Conservation (phyloP, 257 asterid species). For the Rauvolfia tetraphylla region DNA sequence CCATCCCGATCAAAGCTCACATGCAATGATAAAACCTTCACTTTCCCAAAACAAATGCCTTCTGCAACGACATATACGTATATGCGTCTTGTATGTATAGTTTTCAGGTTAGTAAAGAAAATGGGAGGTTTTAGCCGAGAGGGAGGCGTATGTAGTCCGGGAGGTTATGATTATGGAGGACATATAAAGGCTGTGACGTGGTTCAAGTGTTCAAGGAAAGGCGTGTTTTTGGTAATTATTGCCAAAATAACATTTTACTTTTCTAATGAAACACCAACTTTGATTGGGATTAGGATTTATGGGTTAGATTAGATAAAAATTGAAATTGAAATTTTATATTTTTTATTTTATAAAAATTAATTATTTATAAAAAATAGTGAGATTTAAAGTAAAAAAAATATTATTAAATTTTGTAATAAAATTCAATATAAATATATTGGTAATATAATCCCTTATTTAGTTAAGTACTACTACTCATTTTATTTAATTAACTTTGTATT, state of each 20-base stretch:
- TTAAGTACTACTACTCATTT: no score
- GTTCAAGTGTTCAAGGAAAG: background rate
- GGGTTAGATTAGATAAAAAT: no score
- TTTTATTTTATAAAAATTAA: no score
- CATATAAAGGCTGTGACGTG: background rate
- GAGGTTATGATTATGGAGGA: conserved; percentile 2
- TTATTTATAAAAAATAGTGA: no score
- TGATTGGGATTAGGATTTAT: no score
- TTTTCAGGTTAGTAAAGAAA: conserved; percentile 10
- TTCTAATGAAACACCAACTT: no score
- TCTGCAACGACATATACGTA: background rate
- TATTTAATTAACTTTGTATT: no score
- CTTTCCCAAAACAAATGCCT: conserved; percentile 23
- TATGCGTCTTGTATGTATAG: background rate
- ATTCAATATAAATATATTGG: no score
- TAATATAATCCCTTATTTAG: no score
- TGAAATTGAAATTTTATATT: no score
- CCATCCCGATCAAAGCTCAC: conserved; percentile 47
- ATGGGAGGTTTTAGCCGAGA: background rate
- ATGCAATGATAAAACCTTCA: conserved; percentile 19
- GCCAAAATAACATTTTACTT: conserved; percentile 10
- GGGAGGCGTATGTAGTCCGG: conserved; percentile 1
- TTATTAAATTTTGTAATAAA: no score
- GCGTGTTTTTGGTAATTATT: conserved; percentile 6
- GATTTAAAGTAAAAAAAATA: no score